Percentiles rank a stretch among this genome's conserved stretches.
phyloP scores from a whole-genome alignment of 1,139 yeast genomes.

The Saccharomycopsis phalli region DNA sequence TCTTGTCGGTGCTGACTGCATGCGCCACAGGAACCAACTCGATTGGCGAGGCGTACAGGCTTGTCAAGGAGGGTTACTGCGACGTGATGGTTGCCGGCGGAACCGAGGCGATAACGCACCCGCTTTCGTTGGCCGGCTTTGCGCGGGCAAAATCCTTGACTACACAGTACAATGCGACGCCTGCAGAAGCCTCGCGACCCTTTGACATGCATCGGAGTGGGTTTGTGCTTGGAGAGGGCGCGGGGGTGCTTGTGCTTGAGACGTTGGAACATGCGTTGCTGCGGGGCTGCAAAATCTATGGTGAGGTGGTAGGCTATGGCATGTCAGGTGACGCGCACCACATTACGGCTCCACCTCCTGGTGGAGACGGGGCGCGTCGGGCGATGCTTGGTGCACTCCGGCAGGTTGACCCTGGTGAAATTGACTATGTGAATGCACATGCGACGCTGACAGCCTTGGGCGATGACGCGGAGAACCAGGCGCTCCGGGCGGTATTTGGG shows the following conservation, averaged over 20 bases:
- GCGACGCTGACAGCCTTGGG: conserved; percentile 92
- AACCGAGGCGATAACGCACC: conserved; percentile 80
- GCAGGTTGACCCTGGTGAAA: conserved; percentile 33
- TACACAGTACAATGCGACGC: conserved; percentile 52
- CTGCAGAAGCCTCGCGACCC: conserved; percentile 70
- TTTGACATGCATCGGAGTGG: conserved; percentile 76
- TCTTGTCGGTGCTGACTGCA: conserved; percentile 86
- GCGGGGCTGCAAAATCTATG: conserved; percentile 64
- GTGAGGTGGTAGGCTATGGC: conserved; percentile 82
- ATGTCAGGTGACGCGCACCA: conserved; percentile 87
- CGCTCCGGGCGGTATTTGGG: conserved; percentile 49
- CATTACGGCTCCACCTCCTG: conserved; percentile 80
- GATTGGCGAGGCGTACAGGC: conserved; percentile 84
- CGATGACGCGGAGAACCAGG: conserved; percentile 78
- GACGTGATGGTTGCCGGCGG: conserved; percentile 92
- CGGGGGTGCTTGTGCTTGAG: conserved; percentile 75
- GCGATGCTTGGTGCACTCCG: conserved; percentile 75
- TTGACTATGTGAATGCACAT: conserved; percentile 88
- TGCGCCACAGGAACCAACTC: conserved; percentile 96
- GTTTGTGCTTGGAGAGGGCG: conserved; percentile 90
- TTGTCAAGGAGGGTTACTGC: conserved; percentile 72
- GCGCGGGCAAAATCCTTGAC: conserved; percentile 81
- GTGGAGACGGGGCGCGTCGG: conserved; percentile 76
- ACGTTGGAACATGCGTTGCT: conserved; percentile 62
- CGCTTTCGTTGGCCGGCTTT: conserved; percentile 83